phyloP scores from a whole-genome alignment of 2,329 filamentous ascomycete species.

The Fusarium nygamai region DNA sequence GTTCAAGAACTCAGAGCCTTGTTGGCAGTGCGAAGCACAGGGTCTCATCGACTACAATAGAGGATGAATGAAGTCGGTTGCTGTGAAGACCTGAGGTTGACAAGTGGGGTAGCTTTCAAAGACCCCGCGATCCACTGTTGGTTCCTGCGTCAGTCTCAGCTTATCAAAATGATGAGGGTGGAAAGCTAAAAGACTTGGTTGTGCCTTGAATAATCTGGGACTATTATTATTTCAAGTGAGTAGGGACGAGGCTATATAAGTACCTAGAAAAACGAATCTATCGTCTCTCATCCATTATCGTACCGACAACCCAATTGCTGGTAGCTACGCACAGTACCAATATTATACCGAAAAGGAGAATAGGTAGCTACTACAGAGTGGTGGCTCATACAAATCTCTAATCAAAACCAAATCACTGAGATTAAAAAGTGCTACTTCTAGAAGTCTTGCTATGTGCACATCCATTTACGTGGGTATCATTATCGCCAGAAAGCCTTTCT shows the following conservation, averaged over 20 bases:
- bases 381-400: background rate
- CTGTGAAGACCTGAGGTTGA: slow-evolving; percentile 4
- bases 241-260: too few relatives aligned
- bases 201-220: background rate
- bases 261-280: background rate
- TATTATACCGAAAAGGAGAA: background rate
- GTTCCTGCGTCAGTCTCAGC: slow-evolving; percentile 16
- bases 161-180: background rate
- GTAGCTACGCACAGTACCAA: background rate
- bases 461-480: slow-evolving; percentile 41
- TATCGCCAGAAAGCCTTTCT: slow-evolving; percentile 8
- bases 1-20: background rate
- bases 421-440: slow-evolving; percentile 1
- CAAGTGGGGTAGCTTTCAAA: slow-evolving; percentile 28
- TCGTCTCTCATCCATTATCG: background rate
- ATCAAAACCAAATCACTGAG: background rate
- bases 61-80: slow-evolving; percentile 23
- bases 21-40: background rate
- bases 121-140: slow-evolving; percentile 29
- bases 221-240: background rate
- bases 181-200: background rate
- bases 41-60: background rate
- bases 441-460: background rate
- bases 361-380: background rate
- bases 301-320: background rate